Base-by-base conservation (phyloP, 352 stramenopile species). In the Aphanomyces stellatus region DNA sequence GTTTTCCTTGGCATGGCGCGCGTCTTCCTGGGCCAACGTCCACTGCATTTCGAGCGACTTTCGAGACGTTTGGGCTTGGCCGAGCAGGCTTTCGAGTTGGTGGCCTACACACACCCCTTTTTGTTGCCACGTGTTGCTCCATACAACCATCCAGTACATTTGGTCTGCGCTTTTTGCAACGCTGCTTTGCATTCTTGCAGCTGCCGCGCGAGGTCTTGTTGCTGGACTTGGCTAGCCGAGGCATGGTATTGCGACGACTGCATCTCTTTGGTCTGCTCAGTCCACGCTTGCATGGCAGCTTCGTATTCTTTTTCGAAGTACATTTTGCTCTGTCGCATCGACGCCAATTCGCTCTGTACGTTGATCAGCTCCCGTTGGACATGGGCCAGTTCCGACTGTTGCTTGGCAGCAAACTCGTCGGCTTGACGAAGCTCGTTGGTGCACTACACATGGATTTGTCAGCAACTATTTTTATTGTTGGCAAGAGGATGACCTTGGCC, bases 231-330 rank as follows among this genome's bases (percentile, higher is more conserved):
- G 1, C 76, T 71, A 19, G 73, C 80, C 69, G 84, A 84, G 57
- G 85, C 74, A 4, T 64, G 73, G 4, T 75, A 56, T 34, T 88
- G 85, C 41, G 90, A 81, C 51, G 90, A 81, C 48, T 94, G 82
- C 19, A 92, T 64, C 6, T 78, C 71, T 7, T 78, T 87, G 40
- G 91, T 78, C 6, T 81, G 59, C 46, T 92, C 79, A n/a, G 85
- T 69, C 2, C 80, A 59, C 3, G 76, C 74, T 31, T 67, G 80
- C 64, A 88, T 74, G 48, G 75, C 79, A 15, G 90, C 37, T 17
- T 77, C 75, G 28, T 53, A 65, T 28, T 65, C 59, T 7, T 31
- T 42, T 48, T 65, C 40, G 15, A 65, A 65, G 22, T 65, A 65
- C 17, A 30, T 11, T 33, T 65, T 65, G 27, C 59, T 48, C 27